Evolutionary conservation across 2,329 filamentous ascomycete genomes (phyloP), one percentile per base, ranked within the genome.

Genomic region (Xylariaceae sp.): DNA sequence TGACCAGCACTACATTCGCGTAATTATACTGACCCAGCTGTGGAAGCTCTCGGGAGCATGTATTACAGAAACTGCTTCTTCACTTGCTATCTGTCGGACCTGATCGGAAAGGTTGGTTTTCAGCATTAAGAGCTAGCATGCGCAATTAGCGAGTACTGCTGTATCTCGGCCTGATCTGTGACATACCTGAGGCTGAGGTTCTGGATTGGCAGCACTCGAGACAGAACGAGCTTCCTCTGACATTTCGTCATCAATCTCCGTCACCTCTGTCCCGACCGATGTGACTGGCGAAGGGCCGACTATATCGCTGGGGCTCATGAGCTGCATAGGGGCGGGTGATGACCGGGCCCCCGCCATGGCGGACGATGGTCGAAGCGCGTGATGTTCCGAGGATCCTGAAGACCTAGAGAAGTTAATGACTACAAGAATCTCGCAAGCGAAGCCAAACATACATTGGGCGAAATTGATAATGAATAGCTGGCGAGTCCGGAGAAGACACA

Each of bases 1-100:
- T 16, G 45, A 40, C n/a, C 18, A 16, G 22, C 48, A 16, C 18
- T 18, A 36, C n/a, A 44, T 40, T 38, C 28, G 13, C 16, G 51
- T 31, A 45, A 28, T 42, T 38, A 42, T 40, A 67, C 81, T 66
- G 69, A 94, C 89, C 81, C 94, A 96, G 61, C 82, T 82, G 50
- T 83, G 81, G 70, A 94, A 97, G 56, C 87, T 89, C 58, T 90
- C 80, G 0, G 92, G 91, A 14, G 89, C 90, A 75, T 96, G 92
- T 60, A 97, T 96, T 49, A 96, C 92, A 1, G 92, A 97, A 48
- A 90, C 81, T 19, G 90, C 87, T 60, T 92, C 90, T 59, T 96
- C 90, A 55, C 84, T 85, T 19, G 80, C 80, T 48, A 74, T 73
- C 47, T 79, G 77, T 66, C 84, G 74, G 68, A 86, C 63, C 53